phyloP scores from a whole-genome alignment of 176 grass and related monocot genomes.

The Avena sativa region DNA sequence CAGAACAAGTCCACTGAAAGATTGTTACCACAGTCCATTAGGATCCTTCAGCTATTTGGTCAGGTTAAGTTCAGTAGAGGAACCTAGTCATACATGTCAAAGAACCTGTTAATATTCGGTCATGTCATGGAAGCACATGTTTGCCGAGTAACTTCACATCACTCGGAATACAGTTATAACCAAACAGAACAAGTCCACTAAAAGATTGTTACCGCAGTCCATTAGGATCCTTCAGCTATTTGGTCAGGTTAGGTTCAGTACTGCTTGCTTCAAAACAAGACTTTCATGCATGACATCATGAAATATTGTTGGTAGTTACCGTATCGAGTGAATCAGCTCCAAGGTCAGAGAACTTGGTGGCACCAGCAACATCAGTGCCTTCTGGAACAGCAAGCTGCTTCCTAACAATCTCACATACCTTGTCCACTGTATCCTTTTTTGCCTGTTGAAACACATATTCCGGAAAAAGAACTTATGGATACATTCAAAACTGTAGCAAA shows the following conservation, averaged over 20 bases:
- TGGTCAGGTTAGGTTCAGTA: not conserved
- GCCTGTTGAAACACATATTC: slow-evolving; percentile 44
- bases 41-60: no score
- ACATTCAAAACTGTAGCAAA: not conserved
- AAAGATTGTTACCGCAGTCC: not conserved
- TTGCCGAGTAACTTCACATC: not conserved
- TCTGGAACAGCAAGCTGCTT: slow-evolving; percentile 73
- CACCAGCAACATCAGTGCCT: slow-evolving; percentile 40
- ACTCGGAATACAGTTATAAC: not conserved
- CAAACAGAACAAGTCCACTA: not conserved
- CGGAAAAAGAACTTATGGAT: not conserved
- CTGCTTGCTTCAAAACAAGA: not conserved
- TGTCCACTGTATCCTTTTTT: slow-evolving; percentile 57
- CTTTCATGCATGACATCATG: not conserved
- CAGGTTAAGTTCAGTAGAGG: not conserved
- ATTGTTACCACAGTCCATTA: not conserved
- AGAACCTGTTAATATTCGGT: not conserved
- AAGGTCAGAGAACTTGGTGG: slow-evolving; percentile 61
- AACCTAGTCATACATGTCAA: not conserved
- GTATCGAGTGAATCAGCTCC: slow-evolving; percentile 74
- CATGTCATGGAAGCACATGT: not conserved
- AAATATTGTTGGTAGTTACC: slow-evolving; percentile 38
- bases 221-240: not conserved
- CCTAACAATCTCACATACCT: slow-evolving; percentile 72
- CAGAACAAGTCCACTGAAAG: no score